Evolutionary conservation across 306 rosid genomes (phyloP).

Genomic region (Abrus precatorius): DNA sequence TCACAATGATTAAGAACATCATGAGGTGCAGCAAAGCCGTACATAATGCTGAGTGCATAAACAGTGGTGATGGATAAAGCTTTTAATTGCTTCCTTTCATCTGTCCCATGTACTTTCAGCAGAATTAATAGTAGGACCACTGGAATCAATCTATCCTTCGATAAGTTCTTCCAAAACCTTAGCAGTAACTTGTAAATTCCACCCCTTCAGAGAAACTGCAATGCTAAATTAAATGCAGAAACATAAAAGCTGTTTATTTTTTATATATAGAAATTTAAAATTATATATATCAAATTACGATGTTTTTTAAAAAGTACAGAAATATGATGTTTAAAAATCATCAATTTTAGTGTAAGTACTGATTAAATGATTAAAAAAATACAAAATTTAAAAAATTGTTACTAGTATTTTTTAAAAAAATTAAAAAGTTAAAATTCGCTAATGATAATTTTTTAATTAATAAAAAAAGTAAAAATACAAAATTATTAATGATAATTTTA

Average conservation of each 20-base stretch:
- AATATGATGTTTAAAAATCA: too few species aligned
- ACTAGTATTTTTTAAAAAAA: too few species aligned
- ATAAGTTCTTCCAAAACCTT: conserved; percentile 24
- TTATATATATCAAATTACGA: too few species aligned
- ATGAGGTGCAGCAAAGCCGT: conserved; percentile 18
- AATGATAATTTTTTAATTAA: too few species aligned
- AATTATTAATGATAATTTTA: too few species aligned
- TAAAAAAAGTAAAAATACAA: too few species aligned
- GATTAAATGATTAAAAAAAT: too few species aligned
- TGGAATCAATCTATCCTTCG: conserved; percentile 19
- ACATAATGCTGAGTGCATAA: conserved; percentile 3
- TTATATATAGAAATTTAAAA: too few species aligned
- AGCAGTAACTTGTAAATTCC: conserved; percentile 21
- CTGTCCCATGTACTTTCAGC: conserved; percentile 15
- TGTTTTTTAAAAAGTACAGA: too few species aligned
- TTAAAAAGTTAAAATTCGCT: too few species aligned
- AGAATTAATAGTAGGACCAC: conserved; percentile 30
- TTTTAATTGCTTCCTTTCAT: not conserved
- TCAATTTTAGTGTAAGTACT: too few species aligned
- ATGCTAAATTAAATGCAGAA: conserved; percentile 32
- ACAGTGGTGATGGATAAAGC: not conserved
- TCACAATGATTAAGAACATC: not conserved
- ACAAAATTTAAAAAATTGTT: too few species aligned
- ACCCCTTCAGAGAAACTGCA: conserved; percentile 33
- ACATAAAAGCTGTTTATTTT: not conserved